Base-by-base conservation (phyloP, 257 asterid species). In the Verbascum thapsus region DNA sequence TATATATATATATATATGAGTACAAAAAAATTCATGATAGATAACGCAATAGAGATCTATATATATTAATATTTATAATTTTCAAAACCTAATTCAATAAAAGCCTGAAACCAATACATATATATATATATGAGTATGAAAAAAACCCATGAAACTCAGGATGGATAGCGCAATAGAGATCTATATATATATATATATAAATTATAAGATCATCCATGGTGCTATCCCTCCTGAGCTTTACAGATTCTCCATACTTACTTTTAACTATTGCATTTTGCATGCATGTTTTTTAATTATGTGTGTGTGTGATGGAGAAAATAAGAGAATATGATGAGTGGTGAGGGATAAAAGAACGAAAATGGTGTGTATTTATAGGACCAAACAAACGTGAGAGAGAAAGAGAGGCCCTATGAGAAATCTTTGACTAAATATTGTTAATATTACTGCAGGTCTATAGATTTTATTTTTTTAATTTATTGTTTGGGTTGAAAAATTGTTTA, bases 181-280 rank as follows among this genome's bases (percentile, higher is more conserved):
- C 78, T 59, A 61, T 42, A 10, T 26, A 26, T 26, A 26, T 26
- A 26, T 26, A 26, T 26, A 26, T 26, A 26, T 26, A 26, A 1
- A 26, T 26, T 26, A 26, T 26, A 26, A 60, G 50, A 58, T 50
- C 63, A 20, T 57, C 53, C 19, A 49, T 51, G 85, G 89, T 78
- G 87, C 89, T 82, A 85, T 85, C 94, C 94, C 83, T 85, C 94
- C 94, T 80, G 89, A 82, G 94, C 89, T 85, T 83, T 58, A 82
- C 10, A 63, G 81, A 67, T 74, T 76, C 59, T 72, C 74, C 83
- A 13, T 74, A 74, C 88, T 65, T 44, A 18, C 49, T 37, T 40
- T 54, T n/a, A 8, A 10, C 45, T 6, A 50, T 1, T 10, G 12
- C 10, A 41, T 32, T 9, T 13, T 67, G 71, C 72, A 73, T 63